Evolutionary conservation across 2,329 filamentous ascomycete genomes (phyloP).

Genomic region (Acrodontium crateriforme): DNA sequence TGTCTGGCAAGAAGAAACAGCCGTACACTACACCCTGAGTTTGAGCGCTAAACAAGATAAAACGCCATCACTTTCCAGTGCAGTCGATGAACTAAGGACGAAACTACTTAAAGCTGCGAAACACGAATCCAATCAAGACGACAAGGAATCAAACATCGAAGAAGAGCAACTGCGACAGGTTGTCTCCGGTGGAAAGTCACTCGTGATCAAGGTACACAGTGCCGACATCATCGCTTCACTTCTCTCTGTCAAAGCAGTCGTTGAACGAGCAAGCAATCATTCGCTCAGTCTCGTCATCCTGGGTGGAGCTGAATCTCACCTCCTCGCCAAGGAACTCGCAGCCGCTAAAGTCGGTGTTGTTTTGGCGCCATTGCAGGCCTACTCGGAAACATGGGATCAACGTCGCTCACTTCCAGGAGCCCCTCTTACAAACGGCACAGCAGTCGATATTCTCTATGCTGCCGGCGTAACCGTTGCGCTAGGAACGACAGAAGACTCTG

Average conservation of each 20-base stretch:
- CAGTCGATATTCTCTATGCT: constrained; percentile 41
- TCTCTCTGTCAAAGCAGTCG: constrained; percentile 43
- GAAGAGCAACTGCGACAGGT: constrained; percentile 28
- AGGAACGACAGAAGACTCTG: constrained; percentile 48
- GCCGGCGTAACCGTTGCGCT: constrained; percentile 47
- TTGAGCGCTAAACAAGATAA: constrained; percentile 30
- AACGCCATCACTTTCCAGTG: constrained; percentile 40
- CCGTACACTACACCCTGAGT: constrained; percentile 39
- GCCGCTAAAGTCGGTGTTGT: constrained; percentile 45
- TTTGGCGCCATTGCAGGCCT: constrained; percentile 45
- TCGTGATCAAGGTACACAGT: constrained; percentile 47
- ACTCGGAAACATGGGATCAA: constrained; percentile 45
- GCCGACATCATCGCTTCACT: constrained; percentile 49
- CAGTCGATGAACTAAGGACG: constrained; percentile 37
- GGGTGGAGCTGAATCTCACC: constrained; percentile 49
- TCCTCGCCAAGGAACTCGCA: constrained; percentile 46
- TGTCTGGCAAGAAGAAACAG: constrained; percentile 26
- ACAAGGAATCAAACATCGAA: constrained; percentile 39
- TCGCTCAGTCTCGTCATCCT: constrained; percentile 42
- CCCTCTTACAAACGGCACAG: constrained; percentile 52
- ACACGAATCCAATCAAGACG: constrained; percentile 21
- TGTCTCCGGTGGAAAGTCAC: constrained; percentile 38
- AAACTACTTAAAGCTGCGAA: constrained; percentile 42
- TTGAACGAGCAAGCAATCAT: constrained; percentile 31
- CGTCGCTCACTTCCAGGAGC: constrained; percentile 49